Evolutionary conservation across 78 protist genomes (phyloP).

Genomic region (Dictyostelium discoideum): dicty_2.7 NC_007088.5:6759001-6759500

Average conservation of each 20-base stretch:
- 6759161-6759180: constrained; percentile 7
- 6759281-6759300: constrained; percentile 70
- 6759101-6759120: constrained; percentile 10
- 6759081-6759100: constrained; percentile 39
- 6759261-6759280: constrained; percentile 69
- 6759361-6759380: constrained; percentile 76
- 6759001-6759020: constrained; percentile 20
- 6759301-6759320: constrained; percentile 63
- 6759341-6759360: constrained; percentile 55
- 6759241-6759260: constrained; percentile 41
- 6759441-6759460: constrained; percentile 61
- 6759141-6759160: constrained; percentile 52
- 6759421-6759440: constrained; percentile 44
- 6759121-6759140: constrained; percentile 49
- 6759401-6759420: constrained; percentile 61
- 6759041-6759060: constrained; percentile 31
- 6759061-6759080: constrained; percentile 22
- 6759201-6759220: constrained; percentile 41
- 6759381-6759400: constrained; percentile 54
- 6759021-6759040: constrained; percentile 29
- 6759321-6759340: constrained; percentile 67
- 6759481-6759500: constrained; percentile 28
- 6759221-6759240: constrained; percentile 29
- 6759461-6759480: constrained; percentile 68
- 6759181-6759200: constrained; percentile 48